A percentile compares a stretch with the other conserved stretches of the same genome.
phyloP scores from a whole-genome alignment of 2,329 filamentous ascomycete genomes.

The Sporothrix globosa region DNA sequence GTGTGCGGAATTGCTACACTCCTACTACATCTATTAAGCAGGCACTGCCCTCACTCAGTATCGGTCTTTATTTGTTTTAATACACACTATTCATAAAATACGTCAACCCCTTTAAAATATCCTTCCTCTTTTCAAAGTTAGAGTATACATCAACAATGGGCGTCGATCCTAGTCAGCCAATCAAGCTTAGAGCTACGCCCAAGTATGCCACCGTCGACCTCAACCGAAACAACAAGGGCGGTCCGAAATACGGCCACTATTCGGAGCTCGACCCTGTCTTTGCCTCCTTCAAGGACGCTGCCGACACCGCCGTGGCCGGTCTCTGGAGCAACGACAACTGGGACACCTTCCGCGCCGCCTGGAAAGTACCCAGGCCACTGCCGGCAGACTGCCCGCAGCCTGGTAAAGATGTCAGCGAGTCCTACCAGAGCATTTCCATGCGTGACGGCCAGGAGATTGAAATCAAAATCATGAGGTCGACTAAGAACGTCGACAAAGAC shows the following conservation, averaged over 20 bases:
- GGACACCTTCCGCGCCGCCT: slow-evolving; percentile 40
- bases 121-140: not conserved
- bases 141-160: slow-evolving; percentile 7
- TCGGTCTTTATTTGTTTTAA: not conserved
- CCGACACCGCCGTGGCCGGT: slow-evolving; percentile 39
- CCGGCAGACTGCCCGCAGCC: slow-evolving; percentile 42
- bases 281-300: slow-evolving; percentile 39
- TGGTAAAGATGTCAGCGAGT: slow-evolving; percentile 43
- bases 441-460: slow-evolving; percentile 45
- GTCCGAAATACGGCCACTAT: slow-evolving; percentile 45
- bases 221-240: slow-evolving; percentile 43
- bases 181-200: slow-evolving; percentile 38
- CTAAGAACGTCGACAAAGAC: slow-evolving; percentile 33
- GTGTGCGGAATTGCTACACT: not conserved
- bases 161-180: slow-evolving; percentile 4
- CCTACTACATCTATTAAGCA: not conserved
- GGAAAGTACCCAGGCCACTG: slow-evolving; percentile 38
- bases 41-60: not conserved
- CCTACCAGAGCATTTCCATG: slow-evolving; percentile 40
- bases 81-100: not conserved
- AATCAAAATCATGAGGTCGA: slow-evolving; percentile 41
- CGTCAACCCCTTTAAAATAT: not conserved
- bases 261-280: slow-evolving; percentile 43
- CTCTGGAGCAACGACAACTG: slow-evolving; percentile 42
- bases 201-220: slow-evolving; percentile 41